Base-by-base conservation (phyloP, 192 early-diverging fungal genomes). In the Coemansia sp. region DNA sequence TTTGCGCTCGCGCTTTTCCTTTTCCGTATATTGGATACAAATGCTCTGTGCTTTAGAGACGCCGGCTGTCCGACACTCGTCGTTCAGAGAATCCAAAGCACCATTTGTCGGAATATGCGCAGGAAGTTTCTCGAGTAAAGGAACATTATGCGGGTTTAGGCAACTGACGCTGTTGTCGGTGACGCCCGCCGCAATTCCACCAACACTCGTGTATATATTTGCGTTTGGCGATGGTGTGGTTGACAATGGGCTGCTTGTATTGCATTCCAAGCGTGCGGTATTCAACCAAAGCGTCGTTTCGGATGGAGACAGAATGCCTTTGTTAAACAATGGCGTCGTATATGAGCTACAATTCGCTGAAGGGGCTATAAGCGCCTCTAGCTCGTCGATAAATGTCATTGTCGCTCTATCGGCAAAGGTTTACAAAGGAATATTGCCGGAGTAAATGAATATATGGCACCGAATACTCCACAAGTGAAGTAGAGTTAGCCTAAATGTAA, bases 1-100 rank as follows among this genome's bases (percentile, higher is more conserved):
- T 53, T 75, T 81, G 65, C 78, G 78, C 62, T 81, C 66, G 17
- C 65, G 73, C 59, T 81, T 74, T 32, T 81, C 78, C 48, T 81
- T 81, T 29, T 75, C 72, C 1, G 69, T 81, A 33, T 74, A 75
- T 57, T 71, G 78, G 32, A 74, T 60, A 2, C 59, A 50, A 9
- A 73, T 53, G 2, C 29, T 20, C 50, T 74, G 62, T 17, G 35
- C 1, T 19, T 63, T 59, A 15, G 23, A 49, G 15, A 32, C 33
- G 40, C 34, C 40, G 4, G 5, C 13, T 15, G 38, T 54, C 40
- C 10, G 34, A 3, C 3, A 17, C 46, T 50, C 50, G 11, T 50
- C 13, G 13, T 54, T 54, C 7, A 29, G 13, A 0, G 45, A 19
- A 48, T 48, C 45, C n/a, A 48, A 48, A 48, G n/a, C 45, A 48